These are phyloP conservation scores for Malus hybrid DNA, from an alignment of 331 rosid genomes.

Conservation along the genomic window DNA sequence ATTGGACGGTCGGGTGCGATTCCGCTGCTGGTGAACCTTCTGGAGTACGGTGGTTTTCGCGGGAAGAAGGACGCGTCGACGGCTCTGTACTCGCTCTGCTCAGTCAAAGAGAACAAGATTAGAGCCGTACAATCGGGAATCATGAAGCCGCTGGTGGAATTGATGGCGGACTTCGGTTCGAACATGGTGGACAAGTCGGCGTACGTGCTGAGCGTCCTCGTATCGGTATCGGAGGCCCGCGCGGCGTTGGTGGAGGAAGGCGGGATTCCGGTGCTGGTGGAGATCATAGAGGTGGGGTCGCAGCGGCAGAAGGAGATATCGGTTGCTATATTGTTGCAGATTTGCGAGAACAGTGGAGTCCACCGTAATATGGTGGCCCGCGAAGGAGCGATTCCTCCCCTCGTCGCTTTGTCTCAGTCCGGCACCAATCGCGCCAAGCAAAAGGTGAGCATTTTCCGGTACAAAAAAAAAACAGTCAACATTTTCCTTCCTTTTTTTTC, in stretches of 20 bases:
- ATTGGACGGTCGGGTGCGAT: conserved; percentile 91
- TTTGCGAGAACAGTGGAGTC: conserved; percentile 60
- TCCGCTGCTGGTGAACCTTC: conserved; percentile 62
- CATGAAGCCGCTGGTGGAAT: conserved; percentile 76
- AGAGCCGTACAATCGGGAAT: conserved; percentile 78
- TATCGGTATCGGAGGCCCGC: conserved; percentile 59
- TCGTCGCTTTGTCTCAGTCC: conserved; percentile 78
- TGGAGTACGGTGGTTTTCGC: conserved; percentile 57
- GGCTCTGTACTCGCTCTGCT: conserved; percentile 72
- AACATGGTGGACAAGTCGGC: conserved; percentile 96
- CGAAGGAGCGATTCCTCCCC: conserved; percentile 94
- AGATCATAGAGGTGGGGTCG: conserved; percentile 80
- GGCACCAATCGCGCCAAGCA: conserved; percentile 98
- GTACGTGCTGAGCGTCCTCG: conserved; percentile 73
- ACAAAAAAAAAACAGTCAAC: neutral
- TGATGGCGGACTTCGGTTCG: conserved; percentile 85
- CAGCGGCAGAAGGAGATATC: conserved; percentile 91
- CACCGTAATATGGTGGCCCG: conserved; percentile 87
- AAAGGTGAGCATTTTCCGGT: conserved; percentile 50
- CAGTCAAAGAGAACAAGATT: conserved; percentile 72
- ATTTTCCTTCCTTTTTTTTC: neutral
- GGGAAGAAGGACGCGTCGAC: conserved; percentile 96
- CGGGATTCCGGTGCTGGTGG: conserved; percentile 88
- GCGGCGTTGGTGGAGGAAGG: conserved; percentile 73
- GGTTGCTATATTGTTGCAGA: conserved; percentile 63